Evolutionary conservation across 805 yeast genomes (phyloP), one percentile per base, ranked within the genome.

Genomic region (Metschnikowia continentalis): DNA sequence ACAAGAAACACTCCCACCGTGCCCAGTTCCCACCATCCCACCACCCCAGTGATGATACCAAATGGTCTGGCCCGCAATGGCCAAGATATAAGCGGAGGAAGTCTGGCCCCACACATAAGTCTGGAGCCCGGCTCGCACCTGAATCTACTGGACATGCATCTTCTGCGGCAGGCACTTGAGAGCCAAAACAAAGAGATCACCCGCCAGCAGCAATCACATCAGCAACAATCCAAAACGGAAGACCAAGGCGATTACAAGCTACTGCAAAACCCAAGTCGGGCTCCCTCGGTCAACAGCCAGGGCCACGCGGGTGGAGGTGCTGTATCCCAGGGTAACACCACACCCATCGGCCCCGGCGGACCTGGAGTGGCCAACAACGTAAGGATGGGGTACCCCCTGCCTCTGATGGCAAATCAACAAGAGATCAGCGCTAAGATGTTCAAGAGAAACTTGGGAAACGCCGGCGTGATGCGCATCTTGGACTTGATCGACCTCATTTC

Each of bases 361-460:
- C 15, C 30, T 32, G 15, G 19, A 6, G 17, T 20, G 14, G 15
- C 47, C 42, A n/a, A 35, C 33, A 11, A 37, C 35, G 19, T 51
- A 8, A 20, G 48, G 36, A 13, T 33, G 48, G 10, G 36, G 8
- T 19, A 17, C 11, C 35, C 8, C 7, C 39, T 22, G 42, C 44
- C 32, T n/a, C 32, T 32, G 22, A 33, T 42, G 38, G 20, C 39
- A 10, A 50, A 43, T 10, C 57, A 50, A 36, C 53, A 54, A 30
- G 54, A 47, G 13, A 32, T 50, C 20, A 54, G 71, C 50, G 62
- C 70, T 6, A 64, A 68, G 44, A 63, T 72, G 14, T 62, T 69
- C 54, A 71, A 70, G 53, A 55, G 76, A 20, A 74, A 72, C 51
- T 48, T 71, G 42, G 78, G 77, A 7, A 73, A 74, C 61, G 73